Evolutionary conservation across 192 early-diverging fungal genomes (phyloP).

Genomic region (Backusella australiensis): DNA sequence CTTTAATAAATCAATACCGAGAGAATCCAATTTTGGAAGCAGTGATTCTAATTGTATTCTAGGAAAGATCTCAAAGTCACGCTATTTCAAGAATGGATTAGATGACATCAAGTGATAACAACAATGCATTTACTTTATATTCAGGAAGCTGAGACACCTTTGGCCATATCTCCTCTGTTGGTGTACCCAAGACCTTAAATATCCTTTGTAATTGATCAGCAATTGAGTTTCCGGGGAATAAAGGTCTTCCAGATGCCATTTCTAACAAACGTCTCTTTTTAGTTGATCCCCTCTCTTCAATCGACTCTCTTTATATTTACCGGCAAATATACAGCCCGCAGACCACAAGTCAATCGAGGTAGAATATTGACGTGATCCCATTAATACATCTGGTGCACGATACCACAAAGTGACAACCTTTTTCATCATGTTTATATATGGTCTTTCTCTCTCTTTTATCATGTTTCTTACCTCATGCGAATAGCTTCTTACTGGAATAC

Average conservation of each 20-base stretch:
- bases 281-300: neutral
- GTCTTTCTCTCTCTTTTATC: neutral
- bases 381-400: constrained; percentile 82
- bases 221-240: constrained; percentile 89
- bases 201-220: constrained; percentile 87
- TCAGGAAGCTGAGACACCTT: constrained; percentile 84
- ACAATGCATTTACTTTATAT: constrained; percentile 58
- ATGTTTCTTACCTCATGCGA: constrained; percentile 66
- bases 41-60: constrained; percentile 69
- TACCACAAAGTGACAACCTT: constrained; percentile 87
- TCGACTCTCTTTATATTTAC: constrained; percentile 20
- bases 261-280: constrained; percentile 40
- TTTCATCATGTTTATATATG: neutral
- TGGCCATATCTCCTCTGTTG: constrained; percentile 83
- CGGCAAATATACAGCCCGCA: constrained; percentile 85
- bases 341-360: constrained; percentile 90
- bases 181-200: constrained; percentile 88
- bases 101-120: neutral
- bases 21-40: constrained; percentile 79
- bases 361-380: constrained; percentile 86
- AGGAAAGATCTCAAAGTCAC: constrained; percentile 75
- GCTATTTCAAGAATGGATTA: constrained; percentile 16
- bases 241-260: constrained; percentile 83
- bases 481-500: constrained; percentile 88
- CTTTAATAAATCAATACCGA: constrained; percentile 84